Conservation (phyloP, 2,329 filamentous ascomycete genomes). For the Colletotrichum cordylinicola region DNA sequence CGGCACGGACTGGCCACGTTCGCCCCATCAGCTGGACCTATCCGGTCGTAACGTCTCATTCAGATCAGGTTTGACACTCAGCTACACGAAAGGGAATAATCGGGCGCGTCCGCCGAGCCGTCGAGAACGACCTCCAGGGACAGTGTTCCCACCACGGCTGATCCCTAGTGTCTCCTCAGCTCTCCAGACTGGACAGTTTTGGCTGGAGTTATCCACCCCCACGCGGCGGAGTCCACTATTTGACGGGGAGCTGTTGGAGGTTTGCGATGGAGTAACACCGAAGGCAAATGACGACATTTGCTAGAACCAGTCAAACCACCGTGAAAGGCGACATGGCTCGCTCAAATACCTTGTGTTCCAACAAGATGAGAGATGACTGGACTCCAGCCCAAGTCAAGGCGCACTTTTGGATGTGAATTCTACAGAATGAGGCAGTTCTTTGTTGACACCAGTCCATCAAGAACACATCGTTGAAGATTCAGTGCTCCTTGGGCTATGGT, state of each 20-base stretch:
- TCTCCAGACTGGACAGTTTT: background rate
- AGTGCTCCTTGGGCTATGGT: background rate
- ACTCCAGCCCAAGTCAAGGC: background rate
- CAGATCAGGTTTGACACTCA: background rate
- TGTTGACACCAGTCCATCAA: background rate
- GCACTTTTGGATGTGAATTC: background rate
- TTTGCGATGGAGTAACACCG: slow-evolving; percentile 12
- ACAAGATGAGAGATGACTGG: background rate
- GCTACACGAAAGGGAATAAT: background rate
- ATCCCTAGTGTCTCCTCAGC: background rate
- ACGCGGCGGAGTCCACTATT: background rate
- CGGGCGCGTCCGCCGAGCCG: background rate
- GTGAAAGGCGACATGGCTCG: background rate
- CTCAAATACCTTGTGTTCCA: background rate
- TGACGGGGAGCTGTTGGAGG: background rate
- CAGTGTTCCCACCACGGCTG: background rate
- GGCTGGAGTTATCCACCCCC: background rate
- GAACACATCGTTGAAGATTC: background rate
- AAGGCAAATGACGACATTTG: slow-evolving; percentile 18
- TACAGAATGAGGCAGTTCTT: background rate
- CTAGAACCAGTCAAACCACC: background rate
- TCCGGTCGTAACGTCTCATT: slow-evolving; percentile 4
- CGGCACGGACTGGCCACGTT: background rate
- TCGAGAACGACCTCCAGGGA: background rate
- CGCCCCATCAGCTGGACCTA: background rate